Conservation (phyloP, 2,329 filamentous ascomycete genomes). For the Colletotrichum sansevieriae region DNA sequence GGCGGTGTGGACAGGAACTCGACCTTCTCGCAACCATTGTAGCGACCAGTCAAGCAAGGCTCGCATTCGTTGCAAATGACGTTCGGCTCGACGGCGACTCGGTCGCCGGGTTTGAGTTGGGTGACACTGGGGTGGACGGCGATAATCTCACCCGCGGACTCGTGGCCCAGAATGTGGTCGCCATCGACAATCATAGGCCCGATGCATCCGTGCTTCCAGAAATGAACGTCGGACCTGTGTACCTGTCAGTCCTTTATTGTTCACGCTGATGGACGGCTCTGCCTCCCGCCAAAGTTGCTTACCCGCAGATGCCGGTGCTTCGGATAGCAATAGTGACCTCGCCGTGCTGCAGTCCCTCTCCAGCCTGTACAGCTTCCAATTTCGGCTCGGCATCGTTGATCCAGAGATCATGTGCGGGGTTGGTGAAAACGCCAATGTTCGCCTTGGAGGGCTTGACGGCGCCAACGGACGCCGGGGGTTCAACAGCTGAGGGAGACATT, state of each 20-base stretch:
- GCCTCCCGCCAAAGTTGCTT: constrained; percentile 45
- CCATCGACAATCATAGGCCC: constrained; percentile 93
- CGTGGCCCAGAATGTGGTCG: constrained; percentile 94
- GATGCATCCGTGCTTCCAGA: constrained; percentile 96
- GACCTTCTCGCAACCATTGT: constrained; percentile 93
- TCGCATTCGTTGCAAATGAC: constrained; percentile 93
- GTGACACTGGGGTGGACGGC: constrained; percentile 86
- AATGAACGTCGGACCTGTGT: constrained; percentile 89
- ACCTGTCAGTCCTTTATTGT: constrained; percentile 35
- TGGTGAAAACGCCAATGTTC: constrained; percentile 97
- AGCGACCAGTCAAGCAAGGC: constrained; percentile 90
- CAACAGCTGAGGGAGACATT: constrained; percentile 54
- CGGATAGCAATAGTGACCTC: constrained; percentile 91
- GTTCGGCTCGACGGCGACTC: constrained; percentile 94
- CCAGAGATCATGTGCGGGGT: constrained; percentile 93
- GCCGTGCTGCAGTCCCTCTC: constrained; percentile 77
- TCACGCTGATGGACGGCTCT: neutral
- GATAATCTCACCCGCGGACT: constrained; percentile 87
- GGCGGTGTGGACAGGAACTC: constrained; percentile 92
- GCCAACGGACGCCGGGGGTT: constrained; percentile 43
- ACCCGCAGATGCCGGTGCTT: constrained; percentile 97
- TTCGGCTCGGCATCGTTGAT: constrained; percentile 83
- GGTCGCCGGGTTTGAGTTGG: constrained; percentile 84
- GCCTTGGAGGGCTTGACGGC: constrained; percentile 72
- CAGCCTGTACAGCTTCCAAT: constrained; percentile 78